phyloP scores from a whole-genome alignment of 768 basidiomycete species.

The Leccinellum rugosiceps region DNA sequence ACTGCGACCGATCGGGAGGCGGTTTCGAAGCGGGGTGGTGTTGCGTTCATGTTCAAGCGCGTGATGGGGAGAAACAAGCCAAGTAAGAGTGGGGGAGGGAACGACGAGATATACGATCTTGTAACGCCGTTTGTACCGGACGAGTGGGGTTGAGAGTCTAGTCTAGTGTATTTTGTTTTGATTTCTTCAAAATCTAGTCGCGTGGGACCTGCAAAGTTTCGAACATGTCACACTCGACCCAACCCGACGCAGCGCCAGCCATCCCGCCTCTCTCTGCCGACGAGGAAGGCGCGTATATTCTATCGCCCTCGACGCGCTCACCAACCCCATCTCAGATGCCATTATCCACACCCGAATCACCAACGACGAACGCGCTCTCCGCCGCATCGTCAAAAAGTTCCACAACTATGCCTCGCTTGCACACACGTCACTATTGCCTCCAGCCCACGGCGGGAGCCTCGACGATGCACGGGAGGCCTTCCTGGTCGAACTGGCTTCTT shows the following conservation, averaged over 20 bases:
- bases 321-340: slow-evolving; percentile 48
- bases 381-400: slow-evolving; percentile 79
- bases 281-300: slow-evolving; percentile 52
- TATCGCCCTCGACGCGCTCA: slow-evolving; percentile 8
- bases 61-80: slow-evolving; percentile 52
- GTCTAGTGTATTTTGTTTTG: neutral
- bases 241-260: slow-evolving; percentile 10
- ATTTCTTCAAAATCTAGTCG: neutral
- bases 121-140: slow-evolving; percentile 81
- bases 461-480: slow-evolving; percentile 80
- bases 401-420: slow-evolving; percentile 65
- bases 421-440: slow-evolving; percentile 42
- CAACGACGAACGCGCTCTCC: slow-evolving; percentile 76
- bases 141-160: slow-evolving; percentile 59
- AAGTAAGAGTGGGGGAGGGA: slow-evolving; percentile 50
- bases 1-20: slow-evolving; percentile 34
- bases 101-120: slow-evolving; percentile 78
- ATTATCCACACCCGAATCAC: slow-evolving; percentile 79
- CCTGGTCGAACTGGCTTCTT: slow-evolving; percentile 72
- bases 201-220: neutral
- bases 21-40: slow-evolving; percentile 39
- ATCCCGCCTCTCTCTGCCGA: slow-evolving; percentile 53
- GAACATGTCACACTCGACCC: slow-evolving; percentile 1
- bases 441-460: slow-evolving; percentile 31
- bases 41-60: slow-evolving; percentile 56